Evolutionary conservation across 495 filamentous ascomycete species (phyloP).

Genomic region (Penicillium lagena): DNA sequence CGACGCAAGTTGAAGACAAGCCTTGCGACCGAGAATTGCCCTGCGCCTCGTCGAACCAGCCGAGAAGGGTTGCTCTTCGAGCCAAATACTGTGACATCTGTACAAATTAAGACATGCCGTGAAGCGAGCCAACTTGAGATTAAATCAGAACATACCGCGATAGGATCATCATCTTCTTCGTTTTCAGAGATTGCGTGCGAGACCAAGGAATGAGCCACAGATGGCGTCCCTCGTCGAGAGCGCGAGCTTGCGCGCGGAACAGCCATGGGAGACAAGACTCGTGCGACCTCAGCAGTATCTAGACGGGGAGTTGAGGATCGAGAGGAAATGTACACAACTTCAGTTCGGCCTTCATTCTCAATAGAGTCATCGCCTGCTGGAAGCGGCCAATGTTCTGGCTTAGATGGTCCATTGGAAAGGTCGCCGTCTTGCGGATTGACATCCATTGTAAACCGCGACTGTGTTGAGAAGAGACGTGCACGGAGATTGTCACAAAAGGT

Average conservation of each 20-base stretch:
- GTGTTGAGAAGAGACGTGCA: background rate
- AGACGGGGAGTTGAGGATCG: background rate
- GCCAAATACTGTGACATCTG: conserved; percentile 1
- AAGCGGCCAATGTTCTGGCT: background rate
- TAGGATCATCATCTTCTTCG: conserved; percentile 1
- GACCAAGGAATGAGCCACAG: conserved; percentile 1
- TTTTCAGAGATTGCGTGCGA: conserved; percentile 1
- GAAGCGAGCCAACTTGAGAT: background rate
- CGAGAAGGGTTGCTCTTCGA: conserved; percentile 1
- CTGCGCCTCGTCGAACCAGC: conserved; percentile 1
- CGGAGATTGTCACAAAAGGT: no score
- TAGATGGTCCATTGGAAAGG: background rate
- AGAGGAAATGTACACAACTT: background rate
- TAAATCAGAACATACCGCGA: background rate
- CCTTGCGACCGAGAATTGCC: background rate
- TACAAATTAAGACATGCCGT: background rate
- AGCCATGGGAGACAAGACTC: background rate
- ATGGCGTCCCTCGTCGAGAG: background rate
- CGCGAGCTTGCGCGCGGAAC: background rate
- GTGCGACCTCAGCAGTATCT: background rate
- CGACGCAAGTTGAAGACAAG: conserved; percentile 2
- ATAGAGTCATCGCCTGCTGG: background rate
- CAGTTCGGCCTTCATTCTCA: background rate
- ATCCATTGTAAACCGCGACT: background rate
- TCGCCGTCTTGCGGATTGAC: background rate